These are phyloP conservation scores for Pinus taeda DNA, from an alignment of 75 land plant genomes.

Conservation along the genomic window DNA sequence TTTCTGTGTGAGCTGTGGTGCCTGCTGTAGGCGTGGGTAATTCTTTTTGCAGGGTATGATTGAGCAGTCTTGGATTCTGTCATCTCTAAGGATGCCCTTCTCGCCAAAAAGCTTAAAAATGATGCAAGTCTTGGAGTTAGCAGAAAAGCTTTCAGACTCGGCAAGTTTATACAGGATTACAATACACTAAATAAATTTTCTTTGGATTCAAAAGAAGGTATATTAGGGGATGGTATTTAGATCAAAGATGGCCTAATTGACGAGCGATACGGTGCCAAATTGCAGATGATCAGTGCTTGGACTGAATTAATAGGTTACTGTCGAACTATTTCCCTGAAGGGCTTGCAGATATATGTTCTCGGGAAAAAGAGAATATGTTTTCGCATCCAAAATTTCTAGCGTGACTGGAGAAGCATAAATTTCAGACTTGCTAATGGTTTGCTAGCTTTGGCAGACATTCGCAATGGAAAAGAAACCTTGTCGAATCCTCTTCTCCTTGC, in stretches of 20 bases:
- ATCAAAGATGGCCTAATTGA: slow-evolving; percentile 74
- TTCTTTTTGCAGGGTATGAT: too few relatives aligned
- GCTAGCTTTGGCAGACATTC: slow-evolving; percentile 77
- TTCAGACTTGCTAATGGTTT: slow-evolving; percentile 61
- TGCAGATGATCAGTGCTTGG: slow-evolving; percentile 82
- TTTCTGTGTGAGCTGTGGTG: too few relatives aligned
- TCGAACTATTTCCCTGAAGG: slow-evolving; percentile 72
- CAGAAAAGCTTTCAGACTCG: slow-evolving; percentile 94
- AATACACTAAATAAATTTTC: slow-evolving; percentile 70
- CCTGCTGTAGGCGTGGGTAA: too few relatives aligned
- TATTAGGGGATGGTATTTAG: too few relatives aligned
- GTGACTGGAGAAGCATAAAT: slow-evolving; percentile 12
- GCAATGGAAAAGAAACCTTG: slow-evolving; percentile 62
- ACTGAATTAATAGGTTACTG: slow-evolving; percentile 83
- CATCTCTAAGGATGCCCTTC: slow-evolving; percentile 19
- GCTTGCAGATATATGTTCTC: slow-evolving; percentile 42
- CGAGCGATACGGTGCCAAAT: slow-evolving; percentile 20
- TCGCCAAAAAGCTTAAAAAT: slow-evolving; percentile 49
- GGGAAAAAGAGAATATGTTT: slow-evolving; percentile 31
- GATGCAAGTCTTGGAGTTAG: slow-evolving; percentile 89
- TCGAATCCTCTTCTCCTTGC: slow-evolving; percentile 58
- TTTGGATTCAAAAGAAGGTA: too few relatives aligned
- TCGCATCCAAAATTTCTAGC: slow-evolving; percentile 25
- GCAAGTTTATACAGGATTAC: slow-evolving; percentile 95
- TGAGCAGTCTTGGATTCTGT: slow-evolving; percentile 5